These are phyloP conservation scores for Colletotrichum tropicicola DNA, from an alignment of 2,329 filamentous ascomycete species.

Conservation along the genomic window DNA sequence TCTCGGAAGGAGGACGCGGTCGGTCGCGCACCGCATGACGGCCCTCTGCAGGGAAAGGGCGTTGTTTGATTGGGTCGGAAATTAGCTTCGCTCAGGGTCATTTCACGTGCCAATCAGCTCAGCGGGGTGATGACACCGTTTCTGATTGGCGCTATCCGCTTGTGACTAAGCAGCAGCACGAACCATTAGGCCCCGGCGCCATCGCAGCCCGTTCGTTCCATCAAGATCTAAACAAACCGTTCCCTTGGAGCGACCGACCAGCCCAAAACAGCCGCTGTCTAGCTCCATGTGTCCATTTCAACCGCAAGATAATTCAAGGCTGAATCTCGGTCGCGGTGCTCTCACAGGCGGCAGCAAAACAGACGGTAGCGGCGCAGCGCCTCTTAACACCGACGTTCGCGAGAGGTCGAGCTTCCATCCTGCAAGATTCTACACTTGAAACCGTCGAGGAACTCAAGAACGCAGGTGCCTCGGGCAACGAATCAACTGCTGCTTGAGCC, in stretches of 20 bases:
- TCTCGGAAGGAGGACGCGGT: conserved; percentile 30
- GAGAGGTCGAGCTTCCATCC: background rate
- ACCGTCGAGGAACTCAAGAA: conserved; percentile 18
- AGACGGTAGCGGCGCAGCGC: too few relatives aligned
- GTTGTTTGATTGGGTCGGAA: conserved; percentile 29
- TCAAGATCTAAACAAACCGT: background rate
- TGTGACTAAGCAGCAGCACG: conserved; percentile 21
- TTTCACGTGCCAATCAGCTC: conserved; percentile 29
- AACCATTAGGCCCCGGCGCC: background rate
- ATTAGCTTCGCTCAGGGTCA: conserved; percentile 29
- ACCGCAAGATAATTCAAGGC: too few relatives aligned
- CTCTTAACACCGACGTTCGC: background rate
- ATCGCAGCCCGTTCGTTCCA: too few relatives aligned
- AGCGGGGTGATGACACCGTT: conserved; percentile 2
- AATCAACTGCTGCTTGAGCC: background rate
- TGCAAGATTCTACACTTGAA: background rate
- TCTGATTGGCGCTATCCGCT: background rate
- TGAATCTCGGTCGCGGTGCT: too few relatives aligned
- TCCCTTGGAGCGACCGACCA: background rate
- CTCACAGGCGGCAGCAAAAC: too few relatives aligned
- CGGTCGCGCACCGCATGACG: conserved; percentile 31
- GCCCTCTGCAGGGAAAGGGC: conserved; percentile 22
- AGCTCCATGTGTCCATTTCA: background rate
- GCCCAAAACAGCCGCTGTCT: background rate
- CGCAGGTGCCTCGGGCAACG: conserved; percentile 6